These are phyloP conservation scores for Papilionanthe hybrid DNA, from an alignment of 116 monocot species.

Conservation along the genomic window DNA sequence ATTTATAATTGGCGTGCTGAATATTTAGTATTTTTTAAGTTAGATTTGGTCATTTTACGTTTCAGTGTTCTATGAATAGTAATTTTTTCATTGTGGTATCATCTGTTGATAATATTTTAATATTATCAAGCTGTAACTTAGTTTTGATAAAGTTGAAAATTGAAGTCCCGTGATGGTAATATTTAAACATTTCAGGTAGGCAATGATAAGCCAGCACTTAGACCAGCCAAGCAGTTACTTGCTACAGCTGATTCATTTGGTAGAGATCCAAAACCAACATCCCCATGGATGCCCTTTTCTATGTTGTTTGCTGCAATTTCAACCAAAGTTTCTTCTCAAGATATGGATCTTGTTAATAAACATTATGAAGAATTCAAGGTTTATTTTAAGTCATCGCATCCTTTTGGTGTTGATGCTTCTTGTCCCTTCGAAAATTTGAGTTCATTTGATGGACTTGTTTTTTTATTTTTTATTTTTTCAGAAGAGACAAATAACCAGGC, in stretches of 20 bases:
- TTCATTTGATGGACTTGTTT: neutral
- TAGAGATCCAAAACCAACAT: constrained; percentile 26
- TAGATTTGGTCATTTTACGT: neutral
- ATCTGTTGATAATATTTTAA: neutral
- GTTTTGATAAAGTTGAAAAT: neutral
- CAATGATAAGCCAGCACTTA: neutral
- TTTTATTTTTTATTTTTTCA: constrained; percentile 14
- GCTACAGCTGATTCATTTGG: neutral
- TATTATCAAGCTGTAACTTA: neutral
- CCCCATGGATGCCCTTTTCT: constrained; percentile 57
- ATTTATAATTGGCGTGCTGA: no score
- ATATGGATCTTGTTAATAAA: constrained; percentile 36
- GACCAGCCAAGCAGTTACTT: neutral
- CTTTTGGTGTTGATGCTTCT: neutral
- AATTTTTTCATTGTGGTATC: neutral
- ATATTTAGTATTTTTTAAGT: neutral
- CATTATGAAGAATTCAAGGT: constrained; percentile 53
- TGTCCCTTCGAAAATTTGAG: neutral
- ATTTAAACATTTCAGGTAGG: neutral
- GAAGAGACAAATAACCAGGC: constrained; percentile 34
- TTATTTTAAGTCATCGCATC: neutral
- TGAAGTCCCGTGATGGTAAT: neutral
- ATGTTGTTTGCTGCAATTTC: constrained; percentile 61
- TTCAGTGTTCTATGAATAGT: neutral
- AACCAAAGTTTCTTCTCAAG: constrained; percentile 29